Evolutionary conservation across 352 stramenopile species (phyloP), one percentile per base, ranked within the genome.

Genomic region (Pythium sukuiense): DNA sequence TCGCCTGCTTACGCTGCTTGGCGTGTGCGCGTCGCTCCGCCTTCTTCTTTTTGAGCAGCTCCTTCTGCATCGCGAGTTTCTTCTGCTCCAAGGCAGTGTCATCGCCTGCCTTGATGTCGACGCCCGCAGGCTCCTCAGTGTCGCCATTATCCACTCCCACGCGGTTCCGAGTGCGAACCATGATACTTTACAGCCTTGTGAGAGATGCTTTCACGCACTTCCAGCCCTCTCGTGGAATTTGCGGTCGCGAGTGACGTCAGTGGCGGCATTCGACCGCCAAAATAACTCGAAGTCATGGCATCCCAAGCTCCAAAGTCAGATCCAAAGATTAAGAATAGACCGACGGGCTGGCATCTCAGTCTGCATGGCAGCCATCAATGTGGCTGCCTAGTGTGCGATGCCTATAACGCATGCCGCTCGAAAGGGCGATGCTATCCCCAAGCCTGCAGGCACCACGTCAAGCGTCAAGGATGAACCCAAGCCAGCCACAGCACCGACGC

Each of bases 11-110:
- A 26, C 79, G 65, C 18, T 81, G 70, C 39, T 78, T 81, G 24
- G 76, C 79, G 14, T 85, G 72, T 1, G 75, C 76, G 13, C 79
- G 73, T 53, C 76, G 69, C 43, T 87, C 76, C 5, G 69, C 70
- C 37, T 82, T 82, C 48, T 88, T 88, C 69, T 83, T 83, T 3
- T 61, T 57, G 2, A 88, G 55, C 18, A 78, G 60, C 18, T 88
- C 77, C 60, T 79, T 80, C 46, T 85, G 79, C 9, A 69, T 68
- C 49, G 75, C 70, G 3, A 48, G 16, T 3, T 53, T 50, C 32
- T 66, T 68, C 2, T 57, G 55, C 48, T 69, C 55, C 13, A 65
- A 26, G 20, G 35, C 14, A 20, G n/a, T 41, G 20, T 5, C 11
- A 1, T 64, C 57, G 6, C 32, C 54, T 32, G 16, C 4, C 16